Conservation (phyloP, 2,329 filamentous ascomycete species). For the Fusarium dlaminii region DNA sequence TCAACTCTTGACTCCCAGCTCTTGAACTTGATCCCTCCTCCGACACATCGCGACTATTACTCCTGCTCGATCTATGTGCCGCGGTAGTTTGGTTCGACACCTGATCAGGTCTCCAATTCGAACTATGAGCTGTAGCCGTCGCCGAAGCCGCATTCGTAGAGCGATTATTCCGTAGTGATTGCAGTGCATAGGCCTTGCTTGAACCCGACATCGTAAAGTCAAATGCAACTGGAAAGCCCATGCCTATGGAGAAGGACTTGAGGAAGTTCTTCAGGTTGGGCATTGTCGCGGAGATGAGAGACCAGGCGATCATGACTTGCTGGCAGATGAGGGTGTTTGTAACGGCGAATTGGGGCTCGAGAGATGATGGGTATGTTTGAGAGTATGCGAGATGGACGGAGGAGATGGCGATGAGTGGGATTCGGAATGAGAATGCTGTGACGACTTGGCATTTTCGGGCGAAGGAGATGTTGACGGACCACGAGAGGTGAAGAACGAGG, state of each 20-base stretch:
- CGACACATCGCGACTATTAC: slow-evolving; percentile 13
- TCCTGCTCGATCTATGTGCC: background rate
- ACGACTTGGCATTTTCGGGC: slow-evolving; percentile 27
- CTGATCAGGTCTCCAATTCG: slow-evolving; percentile 26
- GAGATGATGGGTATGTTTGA: background rate
- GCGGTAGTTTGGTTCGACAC: slow-evolving; percentile 6
- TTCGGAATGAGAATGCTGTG: slow-evolving; percentile 31
- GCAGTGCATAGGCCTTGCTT: slow-evolving; percentile 20
- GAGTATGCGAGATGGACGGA: slow-evolving; percentile 22
- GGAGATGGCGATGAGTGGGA: slow-evolving; percentile 33
- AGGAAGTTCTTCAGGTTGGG: slow-evolving; percentile 37
- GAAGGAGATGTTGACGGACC: slow-evolving; percentile 29
- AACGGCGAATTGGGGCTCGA: slow-evolving; percentile 30
- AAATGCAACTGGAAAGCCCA: slow-evolving; percentile 32
- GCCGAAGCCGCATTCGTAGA: slow-evolving; percentile 11
- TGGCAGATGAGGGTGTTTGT: slow-evolving; percentile 26
- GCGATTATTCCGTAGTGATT: slow-evolving; percentile 19
- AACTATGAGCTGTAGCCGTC: background rate
- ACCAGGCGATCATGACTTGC: slow-evolving; percentile 33
- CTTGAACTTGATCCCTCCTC: slow-evolving; percentile 22
- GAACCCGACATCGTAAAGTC: slow-evolving; percentile 7
- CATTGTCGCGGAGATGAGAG: slow-evolving; percentile 31
- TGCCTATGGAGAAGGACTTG: slow-evolving; percentile 34
- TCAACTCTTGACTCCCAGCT: slow-evolving; percentile 34
- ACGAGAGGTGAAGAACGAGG: slow-evolving; percentile 20